These are phyloP conservation scores for Pichia kluyveri DNA, from an alignment of 805 yeast species.

Conservation along the genomic window DNA sequence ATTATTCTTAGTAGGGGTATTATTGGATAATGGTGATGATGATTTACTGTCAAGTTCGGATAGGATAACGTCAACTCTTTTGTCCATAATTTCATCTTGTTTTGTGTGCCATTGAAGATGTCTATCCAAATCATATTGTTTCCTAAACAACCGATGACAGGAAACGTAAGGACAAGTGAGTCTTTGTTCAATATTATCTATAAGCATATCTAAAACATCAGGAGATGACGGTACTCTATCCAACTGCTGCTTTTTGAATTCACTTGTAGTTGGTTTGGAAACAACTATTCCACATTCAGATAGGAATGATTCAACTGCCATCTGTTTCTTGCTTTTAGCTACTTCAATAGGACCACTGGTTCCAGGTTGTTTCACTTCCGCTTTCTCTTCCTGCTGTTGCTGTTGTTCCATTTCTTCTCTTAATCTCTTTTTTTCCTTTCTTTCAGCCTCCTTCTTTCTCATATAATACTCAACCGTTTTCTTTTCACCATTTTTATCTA, in stretches of 20 bases:
- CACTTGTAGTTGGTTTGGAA: constrained; percentile 14
- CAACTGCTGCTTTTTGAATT: constrained; percentile 33
- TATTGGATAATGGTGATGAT: not conserved
- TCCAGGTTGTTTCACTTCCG: not conserved
- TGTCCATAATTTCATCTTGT: constrained; percentile 10
- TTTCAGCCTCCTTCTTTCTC: not conserved
- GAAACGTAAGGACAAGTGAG: constrained; percentile 38
- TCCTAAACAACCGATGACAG: constrained; percentile 47
- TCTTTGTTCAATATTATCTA: constrained; percentile 28
- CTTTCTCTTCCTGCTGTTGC: too few relatives aligned
- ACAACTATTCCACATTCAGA: constrained; percentile 7
- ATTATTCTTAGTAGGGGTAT: too few relatives aligned
- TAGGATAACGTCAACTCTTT: constrained; percentile 5
- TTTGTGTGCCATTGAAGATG: constrained; percentile 46
- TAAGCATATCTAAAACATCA: constrained; percentile 24
- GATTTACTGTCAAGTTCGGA: not conserved
- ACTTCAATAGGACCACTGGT: not conserved
- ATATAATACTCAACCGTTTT: not conserved
- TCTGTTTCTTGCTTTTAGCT: too few relatives aligned
- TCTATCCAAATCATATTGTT: constrained; percentile 37
- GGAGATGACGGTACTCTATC: constrained; percentile 27
- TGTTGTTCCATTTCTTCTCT: not conserved
- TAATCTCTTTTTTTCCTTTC: not conserved
- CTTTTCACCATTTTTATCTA: constrained; percentile 1
- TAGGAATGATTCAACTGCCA: not conserved